Evolutionary conservation across 1,284 basidiomycete species (phyloP).

Genomic region (Apiotrichum akiyoshidainum): DNA sequence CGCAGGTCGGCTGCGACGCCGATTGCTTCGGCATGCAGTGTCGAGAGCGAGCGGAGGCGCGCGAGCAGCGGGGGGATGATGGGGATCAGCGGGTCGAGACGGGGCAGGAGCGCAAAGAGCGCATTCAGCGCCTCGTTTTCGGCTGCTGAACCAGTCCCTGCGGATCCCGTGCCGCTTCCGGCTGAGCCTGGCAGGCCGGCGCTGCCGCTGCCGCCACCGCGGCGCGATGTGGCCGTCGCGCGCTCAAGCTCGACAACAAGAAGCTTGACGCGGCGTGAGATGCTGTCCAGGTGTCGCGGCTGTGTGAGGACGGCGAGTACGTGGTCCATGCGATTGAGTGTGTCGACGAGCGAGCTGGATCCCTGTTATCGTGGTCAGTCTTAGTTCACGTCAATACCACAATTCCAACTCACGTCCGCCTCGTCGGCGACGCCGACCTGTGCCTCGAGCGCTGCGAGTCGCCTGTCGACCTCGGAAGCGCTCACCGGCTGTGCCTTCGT

Average conservation of each 20-base stretch:
- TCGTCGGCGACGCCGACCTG: slow-evolving; percentile 58
- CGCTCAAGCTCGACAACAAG: slow-evolving; percentile 90
- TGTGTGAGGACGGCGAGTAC: slow-evolving; percentile 79
- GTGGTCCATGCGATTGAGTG: slow-evolving; percentile 75
- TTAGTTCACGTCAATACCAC: background rate
- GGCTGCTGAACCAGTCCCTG: background rate
- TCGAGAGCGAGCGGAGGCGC: slow-evolving; percentile 75
- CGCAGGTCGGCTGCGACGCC: slow-evolving; percentile 62
- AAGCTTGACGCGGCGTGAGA: slow-evolving; percentile 87
- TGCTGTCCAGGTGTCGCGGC: slow-evolving; percentile 94
- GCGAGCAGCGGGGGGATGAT: slow-evolving; percentile 87
- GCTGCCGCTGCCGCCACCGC: slow-evolving; percentile 53
- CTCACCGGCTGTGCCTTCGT: background rate
- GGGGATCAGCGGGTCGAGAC: slow-evolving; percentile 80
- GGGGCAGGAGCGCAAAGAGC: slow-evolving; percentile 69
- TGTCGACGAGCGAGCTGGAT: slow-evolving; percentile 55
- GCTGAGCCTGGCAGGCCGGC: slow-evolving; percentile 59
- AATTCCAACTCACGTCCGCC: background rate
- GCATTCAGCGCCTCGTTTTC: slow-evolving; percentile 58
- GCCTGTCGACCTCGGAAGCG: slow-evolving; percentile 56
- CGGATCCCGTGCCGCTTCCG: slow-evolving; percentile 52
- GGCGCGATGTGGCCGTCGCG: slow-evolving; percentile 58
- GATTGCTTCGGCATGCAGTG: slow-evolving; percentile 75
- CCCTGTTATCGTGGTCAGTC: background rate
- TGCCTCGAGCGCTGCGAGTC: slow-evolving; percentile 74